Conservation (phyloP, 495 filamentous ascomycete genomes). For the Aspergillus baeticus region DNA sequence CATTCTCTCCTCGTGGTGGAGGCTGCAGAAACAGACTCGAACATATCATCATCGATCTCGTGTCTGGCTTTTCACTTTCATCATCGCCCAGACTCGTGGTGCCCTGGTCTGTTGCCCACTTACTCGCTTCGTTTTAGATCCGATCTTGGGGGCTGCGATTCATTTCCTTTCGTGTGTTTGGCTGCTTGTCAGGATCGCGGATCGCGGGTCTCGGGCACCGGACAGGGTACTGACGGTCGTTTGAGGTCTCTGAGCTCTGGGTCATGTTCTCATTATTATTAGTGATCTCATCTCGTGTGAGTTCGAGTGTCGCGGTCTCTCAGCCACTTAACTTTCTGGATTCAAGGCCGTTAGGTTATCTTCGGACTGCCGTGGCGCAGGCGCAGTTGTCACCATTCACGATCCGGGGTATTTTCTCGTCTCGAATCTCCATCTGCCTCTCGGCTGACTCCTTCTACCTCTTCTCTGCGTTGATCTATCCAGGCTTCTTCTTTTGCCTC, state of each 20-base stretch:
- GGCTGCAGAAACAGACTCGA: neutral
- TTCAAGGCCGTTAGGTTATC: too few relatives aligned
- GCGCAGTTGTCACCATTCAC: neutral
- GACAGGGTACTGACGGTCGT: neutral
- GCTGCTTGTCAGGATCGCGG: neutral
- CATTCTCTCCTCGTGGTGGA: neutral
- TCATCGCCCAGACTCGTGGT: neutral
- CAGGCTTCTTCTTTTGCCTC: constrained; percentile 1
- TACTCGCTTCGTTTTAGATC: constrained; percentile 10
- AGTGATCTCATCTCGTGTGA: constrained; percentile 2
- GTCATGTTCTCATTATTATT: neutral
- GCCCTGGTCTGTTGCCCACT: neutral
- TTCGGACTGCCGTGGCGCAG: neutral
- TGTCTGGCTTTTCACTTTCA: neutral
- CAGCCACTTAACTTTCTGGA: too few relatives aligned
- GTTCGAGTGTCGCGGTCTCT: neutral
- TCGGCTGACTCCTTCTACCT: neutral
- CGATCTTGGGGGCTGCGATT: constrained; percentile 11
- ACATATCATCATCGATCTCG: neutral
- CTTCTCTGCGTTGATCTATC: neutral
- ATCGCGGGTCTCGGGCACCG: constrained; percentile 8
- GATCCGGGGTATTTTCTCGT: constrained; percentile 4
- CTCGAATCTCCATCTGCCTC: neutral
- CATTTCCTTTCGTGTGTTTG: constrained; percentile 7
- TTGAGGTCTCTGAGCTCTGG: too few relatives aligned